phyloP scores from a whole-genome alignment of 163 green algal species.

The Chlorella variabilis region DNA sequence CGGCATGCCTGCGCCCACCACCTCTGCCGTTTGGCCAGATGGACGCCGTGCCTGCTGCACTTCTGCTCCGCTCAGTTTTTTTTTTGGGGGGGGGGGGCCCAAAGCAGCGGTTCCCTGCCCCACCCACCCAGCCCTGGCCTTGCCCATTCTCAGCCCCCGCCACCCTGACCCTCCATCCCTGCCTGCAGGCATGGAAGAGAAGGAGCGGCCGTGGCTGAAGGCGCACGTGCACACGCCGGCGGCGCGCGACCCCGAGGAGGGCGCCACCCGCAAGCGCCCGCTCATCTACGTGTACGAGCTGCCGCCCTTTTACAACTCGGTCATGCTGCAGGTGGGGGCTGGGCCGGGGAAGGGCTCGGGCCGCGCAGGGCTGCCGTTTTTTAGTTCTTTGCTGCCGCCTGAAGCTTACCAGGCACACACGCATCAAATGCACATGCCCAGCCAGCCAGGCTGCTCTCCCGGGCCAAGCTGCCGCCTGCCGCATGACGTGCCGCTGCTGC shows the following conservation, averaged over 20 bases:
- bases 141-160: not conserved
- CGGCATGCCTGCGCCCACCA: not conserved
- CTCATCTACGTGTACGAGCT: conserved; percentile 81
- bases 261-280: conserved; percentile 47
- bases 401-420: too few species aligned
- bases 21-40: not conserved
- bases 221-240: conserved; percentile 34
- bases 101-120: too few species aligned
- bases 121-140: too few species aligned
- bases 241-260: not conserved
- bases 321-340: conserved; percentile 65
- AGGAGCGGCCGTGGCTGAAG: conserved; percentile 21
- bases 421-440: too few species aligned
- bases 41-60: too few species aligned
- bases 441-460: too few species aligned
- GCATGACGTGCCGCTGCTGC: not conserved
- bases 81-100: too few species aligned
- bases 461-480: too few species aligned
- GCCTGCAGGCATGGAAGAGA: conserved; percentile 12
- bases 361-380: not conserved
- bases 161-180: not conserved
- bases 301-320: conserved; percentile 58
- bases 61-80: too few species aligned
- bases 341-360: not conserved
- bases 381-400: not conserved